Evolutionary conservation across 768 basidiomycete species (phyloP), one percentile per base, ranked within the genome.

Genomic region (Terana coerulea): DNA sequence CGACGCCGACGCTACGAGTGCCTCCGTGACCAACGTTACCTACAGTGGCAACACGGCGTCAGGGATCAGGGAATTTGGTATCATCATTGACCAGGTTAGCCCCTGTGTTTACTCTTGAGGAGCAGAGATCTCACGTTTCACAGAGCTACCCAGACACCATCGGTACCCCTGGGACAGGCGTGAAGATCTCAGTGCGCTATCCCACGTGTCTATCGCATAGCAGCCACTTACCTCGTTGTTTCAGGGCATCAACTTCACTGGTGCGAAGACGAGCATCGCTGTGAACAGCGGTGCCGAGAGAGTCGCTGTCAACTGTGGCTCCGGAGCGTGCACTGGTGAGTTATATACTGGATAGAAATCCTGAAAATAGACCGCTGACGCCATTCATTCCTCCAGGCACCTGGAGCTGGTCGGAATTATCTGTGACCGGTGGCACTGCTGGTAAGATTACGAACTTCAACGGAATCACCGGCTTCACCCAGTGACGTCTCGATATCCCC

Each of bases 11-110:
- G 74, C 83, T 3, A 73, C 70, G 6, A 70, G 69, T 33, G 75
- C 76, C 45, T 69, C 61, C 8, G 80, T 85, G 3, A 59, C 70
- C 2, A 73, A 75, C 53, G 65, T 83, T 46, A 76, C 73, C 3
- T 83, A 77, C 61, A 69, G 67, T 1, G 77, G 71, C 26, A 84
- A 86, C 61, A 77, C 71, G 12, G 80, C 75, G 1, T 75, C 64
- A 9, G 76, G 77, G 5, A 69, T 76, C 7, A 69, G 66, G 1
- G 17, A 61, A 24, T 85, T 76, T 49, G 84, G 84, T 29, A 64
- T 86, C 0, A 43, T 87, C 52, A 82, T 87, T 28, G 78, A 83
- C 59, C 79, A 83, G n/a, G n/a, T n/a, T n/a, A n/a, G n/a, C 17
- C n/a, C n/a, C 15, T 31, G 3, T 14, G 29, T 17, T 14, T 24